Conservation (phyloP, 768 basidiomycete genomes). For the Pleurotus sapidus region DNA sequence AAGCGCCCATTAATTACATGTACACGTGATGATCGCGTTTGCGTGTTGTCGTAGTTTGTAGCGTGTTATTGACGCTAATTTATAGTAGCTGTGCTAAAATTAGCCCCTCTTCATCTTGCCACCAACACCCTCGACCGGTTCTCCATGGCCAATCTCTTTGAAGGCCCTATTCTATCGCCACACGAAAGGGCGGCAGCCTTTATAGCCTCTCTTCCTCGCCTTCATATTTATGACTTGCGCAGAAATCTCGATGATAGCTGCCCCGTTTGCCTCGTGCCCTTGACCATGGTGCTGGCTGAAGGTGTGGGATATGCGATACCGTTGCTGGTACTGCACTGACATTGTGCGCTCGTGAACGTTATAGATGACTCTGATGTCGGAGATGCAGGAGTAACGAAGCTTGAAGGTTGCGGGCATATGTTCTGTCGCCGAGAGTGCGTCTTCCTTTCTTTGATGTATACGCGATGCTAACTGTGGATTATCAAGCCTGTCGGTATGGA, state of each 20-base stretch:
- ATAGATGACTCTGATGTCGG: constrained; percentile 12
- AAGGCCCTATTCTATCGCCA: background rate
- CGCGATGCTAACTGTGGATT: background rate
- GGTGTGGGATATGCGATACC: constrained; percentile 7
- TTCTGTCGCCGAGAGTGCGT: constrained; percentile 67
- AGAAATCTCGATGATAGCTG: constrained; percentile 47
- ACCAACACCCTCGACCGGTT: background rate
- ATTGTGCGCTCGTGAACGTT: background rate
- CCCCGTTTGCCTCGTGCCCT: constrained; percentile 62
- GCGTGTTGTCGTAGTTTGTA: background rate
- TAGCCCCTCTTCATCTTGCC: background rate
- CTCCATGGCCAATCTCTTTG: constrained; percentile 1
- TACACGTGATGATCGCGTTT: constrained; percentile 7
- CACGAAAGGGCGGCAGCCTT: background rate
- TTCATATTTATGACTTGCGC: constrained; percentile 1
- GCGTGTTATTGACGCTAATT: constrained; percentile 8
- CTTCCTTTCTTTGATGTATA: background rate
- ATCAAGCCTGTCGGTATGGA: constrained; percentile 64
- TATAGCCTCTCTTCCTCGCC: background rate
- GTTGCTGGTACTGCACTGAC: too few species aligned
- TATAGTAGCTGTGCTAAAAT: background rate
- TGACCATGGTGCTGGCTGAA: constrained; percentile 40
- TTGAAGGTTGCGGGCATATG: constrained; percentile 59
- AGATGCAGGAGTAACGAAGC: constrained; percentile 50
- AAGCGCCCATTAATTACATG: background rate